Percentiles rank a stretch among this genome's conserved stretches.
Evolutionary conservation across 768 basidiomycete species (phyloP).

Genomic region (Mycena rebaudengoi): DNA sequence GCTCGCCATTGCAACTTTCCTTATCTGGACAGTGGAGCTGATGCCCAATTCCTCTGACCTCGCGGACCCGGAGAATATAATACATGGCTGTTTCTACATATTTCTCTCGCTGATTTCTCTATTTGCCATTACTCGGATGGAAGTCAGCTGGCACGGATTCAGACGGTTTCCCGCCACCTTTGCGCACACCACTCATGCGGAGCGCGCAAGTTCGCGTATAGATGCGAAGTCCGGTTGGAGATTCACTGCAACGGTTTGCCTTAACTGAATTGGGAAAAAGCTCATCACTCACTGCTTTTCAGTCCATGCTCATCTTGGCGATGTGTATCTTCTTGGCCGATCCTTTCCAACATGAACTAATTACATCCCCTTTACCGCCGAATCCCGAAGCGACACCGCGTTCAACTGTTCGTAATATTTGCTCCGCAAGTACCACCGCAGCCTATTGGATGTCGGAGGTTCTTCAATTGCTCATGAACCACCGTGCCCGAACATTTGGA

Average conservation of each 20-base stretch:
- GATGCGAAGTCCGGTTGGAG: conserved; percentile 13
- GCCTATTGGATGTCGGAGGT: conserved; percentile 8
- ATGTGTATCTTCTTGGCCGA: conserved; percentile 7
- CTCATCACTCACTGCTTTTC: conserved; percentile 8
- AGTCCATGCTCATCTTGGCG: conserved; percentile 14
- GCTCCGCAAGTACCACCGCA: conserved; percentile 6
- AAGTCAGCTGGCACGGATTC: conserved; percentile 9
- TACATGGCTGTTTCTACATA: conserved; percentile 3
- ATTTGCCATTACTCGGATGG: conserved; percentile 15
- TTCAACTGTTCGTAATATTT: conserved; percentile 7
- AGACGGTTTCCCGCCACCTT: conserved; percentile 8
- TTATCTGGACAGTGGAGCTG: conserved; percentile 5
- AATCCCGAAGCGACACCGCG: conserved; percentile 5
- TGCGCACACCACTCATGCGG: conserved; percentile 9
- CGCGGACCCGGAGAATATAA: conserved; percentile 9
- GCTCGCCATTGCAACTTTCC: conserved; percentile 4
- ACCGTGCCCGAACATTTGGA: conserved; percentile 14
- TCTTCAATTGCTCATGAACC: conserved; percentile 16
- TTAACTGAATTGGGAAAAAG: conserved; percentile 7
- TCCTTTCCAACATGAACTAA: conserved; percentile 6
- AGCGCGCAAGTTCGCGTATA: conserved; percentile 12
- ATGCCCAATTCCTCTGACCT: conserved; percentile 2
- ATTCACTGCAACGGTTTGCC: conserved; percentile 11
- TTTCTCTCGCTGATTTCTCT: conserved; percentile 4
- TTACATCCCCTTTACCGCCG: conserved; percentile 12